Evolutionary conservation across 345 rosid genomes (phyloP).

Genomic region (Arabidopsis suecica): DNA sequence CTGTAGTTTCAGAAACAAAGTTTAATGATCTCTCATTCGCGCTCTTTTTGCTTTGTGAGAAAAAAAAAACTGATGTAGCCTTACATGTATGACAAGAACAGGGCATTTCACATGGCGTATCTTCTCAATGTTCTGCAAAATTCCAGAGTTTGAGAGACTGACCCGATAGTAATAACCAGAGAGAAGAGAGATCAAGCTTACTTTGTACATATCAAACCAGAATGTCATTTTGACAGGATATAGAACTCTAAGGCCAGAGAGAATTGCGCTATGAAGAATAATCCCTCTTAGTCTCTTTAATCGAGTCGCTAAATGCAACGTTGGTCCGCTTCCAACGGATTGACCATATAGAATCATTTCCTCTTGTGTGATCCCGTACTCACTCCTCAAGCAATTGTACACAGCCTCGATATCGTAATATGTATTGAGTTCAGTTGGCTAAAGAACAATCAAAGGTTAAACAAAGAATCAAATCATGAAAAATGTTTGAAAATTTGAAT

Average conservation of each 20-base stretch:
- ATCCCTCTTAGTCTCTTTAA: constrained; percentile 67
- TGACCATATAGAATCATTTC: constrained; percentile 86
- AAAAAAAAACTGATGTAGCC: constrained; percentile 25
- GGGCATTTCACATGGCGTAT: constrained; percentile 77
- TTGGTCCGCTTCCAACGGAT: constrained; percentile 95
- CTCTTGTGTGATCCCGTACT: constrained; percentile 70
- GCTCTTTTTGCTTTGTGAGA: background rate
- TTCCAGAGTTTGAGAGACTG: constrained; percentile 21
- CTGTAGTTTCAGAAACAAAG: constrained; percentile 9
- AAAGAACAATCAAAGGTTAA: constrained; percentile 19
- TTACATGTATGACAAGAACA: constrained; percentile 84
- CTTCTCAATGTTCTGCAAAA: constrained; percentile 81
- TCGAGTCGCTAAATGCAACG: constrained; percentile 74
- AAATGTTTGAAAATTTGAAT: background rate
- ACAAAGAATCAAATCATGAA: background rate
- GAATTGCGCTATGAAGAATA: constrained; percentile 90
- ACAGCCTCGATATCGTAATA: constrained; percentile 88
- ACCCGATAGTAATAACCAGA: background rate
- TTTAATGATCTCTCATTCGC: background rate
- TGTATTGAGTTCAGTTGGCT: constrained; percentile 90
- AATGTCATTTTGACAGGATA: constrained; percentile 90
- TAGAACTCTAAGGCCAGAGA: constrained; percentile 86
- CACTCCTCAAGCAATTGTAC: constrained; percentile 74
- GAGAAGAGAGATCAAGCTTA: constrained; percentile 21
- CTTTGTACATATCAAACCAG: constrained; percentile 92